Percentiles rank a stretch among this genome's conserved stretches.
Evolutionary conservation across 2,329 filamentous ascomycete genomes (phyloP).

Genomic region (Onygena corvina): DNA sequence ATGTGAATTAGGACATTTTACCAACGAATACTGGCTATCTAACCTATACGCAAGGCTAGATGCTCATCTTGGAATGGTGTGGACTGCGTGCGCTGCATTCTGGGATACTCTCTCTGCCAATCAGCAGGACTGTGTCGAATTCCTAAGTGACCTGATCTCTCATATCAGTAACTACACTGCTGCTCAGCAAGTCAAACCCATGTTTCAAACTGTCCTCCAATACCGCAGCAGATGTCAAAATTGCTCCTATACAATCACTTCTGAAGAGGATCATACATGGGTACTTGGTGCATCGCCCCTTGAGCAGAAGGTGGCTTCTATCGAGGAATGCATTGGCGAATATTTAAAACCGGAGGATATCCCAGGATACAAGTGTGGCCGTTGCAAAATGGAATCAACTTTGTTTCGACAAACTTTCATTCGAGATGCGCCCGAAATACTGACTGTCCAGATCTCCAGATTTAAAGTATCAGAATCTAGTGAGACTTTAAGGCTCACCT

Average conservation of each 20-base stretch:
- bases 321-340: slow-evolving; percentile 2
- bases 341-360: slow-evolving; percentile 1
- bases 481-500: background rate
- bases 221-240: slow-evolving; percentile 8
- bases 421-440: slow-evolving; percentile 13
- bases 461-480: background rate
- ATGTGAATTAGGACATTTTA: slow-evolving; percentile 9
- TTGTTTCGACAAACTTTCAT: slow-evolving; percentile 9
- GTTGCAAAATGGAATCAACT: background rate
- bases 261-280: background rate
- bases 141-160: slow-evolving; percentile 7
- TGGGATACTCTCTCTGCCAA: background rate
- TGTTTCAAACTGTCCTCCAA: slow-evolving; percentile 10
- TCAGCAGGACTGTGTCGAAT: slow-evolving; percentile 14
- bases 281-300: background rate
- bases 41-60: background rate
- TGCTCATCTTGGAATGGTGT: background rate
- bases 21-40: slow-evolving; percentile 9
- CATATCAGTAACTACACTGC: slow-evolving; percentile 1
- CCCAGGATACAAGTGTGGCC: slow-evolving; percentile 1
- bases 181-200: slow-evolving; percentile 4
- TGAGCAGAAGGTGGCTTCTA: background rate
- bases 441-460: slow-evolving; percentile 13
- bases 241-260: slow-evolving; percentile 2
- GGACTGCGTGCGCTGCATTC: slow-evolving; percentile 6